Evolutionary conservation across 1,139 yeast species (phyloP).

Genomic region (Zygosaccharomyces sapae): DNA sequence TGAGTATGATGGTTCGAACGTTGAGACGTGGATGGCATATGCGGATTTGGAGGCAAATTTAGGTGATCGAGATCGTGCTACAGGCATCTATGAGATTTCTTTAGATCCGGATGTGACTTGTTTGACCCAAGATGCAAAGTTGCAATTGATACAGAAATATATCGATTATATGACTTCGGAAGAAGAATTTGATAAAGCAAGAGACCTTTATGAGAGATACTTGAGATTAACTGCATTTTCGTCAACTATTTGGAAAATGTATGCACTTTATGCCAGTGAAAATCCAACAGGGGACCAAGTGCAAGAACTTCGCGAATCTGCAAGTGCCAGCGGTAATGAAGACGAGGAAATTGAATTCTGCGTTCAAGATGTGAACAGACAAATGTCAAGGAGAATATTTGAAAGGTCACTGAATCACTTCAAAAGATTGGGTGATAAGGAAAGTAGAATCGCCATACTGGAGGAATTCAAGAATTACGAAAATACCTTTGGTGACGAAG

Average conservation of each 20-base stretch:
- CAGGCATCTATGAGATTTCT: conserved; percentile 58
- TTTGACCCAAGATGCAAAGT: conserved; percentile 14
- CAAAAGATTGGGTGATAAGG: conserved; percentile 39
- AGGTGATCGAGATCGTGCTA: conserved; percentile 67
- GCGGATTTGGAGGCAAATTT: conserved; percentile 64
- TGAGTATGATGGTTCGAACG: conserved; percentile 46
- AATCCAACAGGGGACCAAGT: conserved; percentile 56
- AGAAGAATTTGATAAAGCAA: conserved; percentile 52
- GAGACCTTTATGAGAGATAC: conserved; percentile 48
- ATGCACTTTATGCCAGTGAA: conserved; percentile 67
- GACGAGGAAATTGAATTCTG: conserved; percentile 49
- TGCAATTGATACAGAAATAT: conserved; percentile 31
- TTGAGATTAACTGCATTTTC: conserved; percentile 38
- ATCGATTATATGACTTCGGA: conserved; percentile 61
- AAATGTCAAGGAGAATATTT: conserved; percentile 53
- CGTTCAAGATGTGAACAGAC: conserved; percentile 49
- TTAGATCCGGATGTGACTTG: conserved; percentile 24
- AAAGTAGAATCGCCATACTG: conserved; percentile 50
- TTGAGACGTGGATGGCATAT: conserved; percentile 52
- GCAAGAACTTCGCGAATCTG: neutral
- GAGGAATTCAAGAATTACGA: conserved; percentile 71
- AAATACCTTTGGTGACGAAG: conserved; percentile 51
- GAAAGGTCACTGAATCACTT: conserved; percentile 49
- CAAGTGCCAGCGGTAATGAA: conserved; percentile 39
- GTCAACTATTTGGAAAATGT: conserved; percentile 57